Evolutionary conservation across 2,329 filamentous ascomycete genomes (phyloP).

Genomic region (Neonectria punicea): DNA sequence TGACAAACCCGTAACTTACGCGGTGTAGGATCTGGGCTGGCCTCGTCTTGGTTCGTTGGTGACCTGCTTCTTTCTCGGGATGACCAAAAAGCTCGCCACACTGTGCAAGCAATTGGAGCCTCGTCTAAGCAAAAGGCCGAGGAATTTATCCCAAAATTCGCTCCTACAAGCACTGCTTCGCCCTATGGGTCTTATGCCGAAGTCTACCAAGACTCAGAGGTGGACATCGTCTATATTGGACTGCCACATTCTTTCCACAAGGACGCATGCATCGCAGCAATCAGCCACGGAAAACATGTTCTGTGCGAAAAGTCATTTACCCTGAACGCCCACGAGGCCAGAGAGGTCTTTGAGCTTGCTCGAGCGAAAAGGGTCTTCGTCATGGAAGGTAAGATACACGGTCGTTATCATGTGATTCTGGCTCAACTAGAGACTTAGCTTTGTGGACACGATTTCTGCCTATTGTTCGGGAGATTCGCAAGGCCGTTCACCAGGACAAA

Average conservation of each 20-base stretch:
- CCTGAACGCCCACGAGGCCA: constrained; percentile 52
- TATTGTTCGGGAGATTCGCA: constrained; percentile 48
- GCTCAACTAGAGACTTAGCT: too few relatives aligned
- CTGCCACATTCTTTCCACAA: constrained; percentile 58
- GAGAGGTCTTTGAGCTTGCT: constrained; percentile 53
- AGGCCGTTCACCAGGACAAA: constrained; percentile 52
- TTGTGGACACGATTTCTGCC: constrained; percentile 58
- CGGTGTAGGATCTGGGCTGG: background rate
- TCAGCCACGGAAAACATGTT: constrained; percentile 54
- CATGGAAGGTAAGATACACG: constrained; percentile 50
- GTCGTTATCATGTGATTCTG: too few relatives aligned
- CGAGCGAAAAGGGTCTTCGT: constrained; percentile 53
- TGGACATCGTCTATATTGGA: constrained; percentile 59
- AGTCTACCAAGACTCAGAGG: constrained; percentile 52
- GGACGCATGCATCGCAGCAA: constrained; percentile 55
- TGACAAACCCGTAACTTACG: background rate
- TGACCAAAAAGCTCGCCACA: constrained; percentile 50
- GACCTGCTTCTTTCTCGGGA: constrained; percentile 49
- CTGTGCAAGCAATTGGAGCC: constrained; percentile 55
- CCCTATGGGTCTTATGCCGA: constrained; percentile 54
- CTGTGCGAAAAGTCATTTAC: constrained; percentile 59
- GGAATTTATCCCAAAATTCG: constrained; percentile 50
- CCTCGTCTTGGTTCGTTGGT: constrained; percentile 47
- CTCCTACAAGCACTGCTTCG: constrained; percentile 41
- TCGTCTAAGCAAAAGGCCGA: constrained; percentile 50